Percentiles rank a stretch among this genome's conserved stretches.
Conservation (phyloP, 805 yeast genomes). For the Ogataea henricii region DNA sequence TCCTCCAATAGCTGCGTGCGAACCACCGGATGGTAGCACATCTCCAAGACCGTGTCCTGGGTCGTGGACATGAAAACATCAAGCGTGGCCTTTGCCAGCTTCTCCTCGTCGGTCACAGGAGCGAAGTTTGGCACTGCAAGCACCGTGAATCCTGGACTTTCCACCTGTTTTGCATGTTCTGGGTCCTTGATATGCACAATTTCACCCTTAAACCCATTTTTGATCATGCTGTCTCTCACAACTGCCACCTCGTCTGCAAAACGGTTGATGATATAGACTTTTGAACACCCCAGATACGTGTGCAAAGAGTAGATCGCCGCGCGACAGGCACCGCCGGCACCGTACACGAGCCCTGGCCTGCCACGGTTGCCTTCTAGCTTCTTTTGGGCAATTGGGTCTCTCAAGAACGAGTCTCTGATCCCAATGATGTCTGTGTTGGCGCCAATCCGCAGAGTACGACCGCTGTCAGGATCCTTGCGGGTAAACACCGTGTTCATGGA, state of each 20-base stretch:
- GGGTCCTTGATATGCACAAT: conserved; percentile 12
- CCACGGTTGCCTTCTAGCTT: conserved; percentile 2
- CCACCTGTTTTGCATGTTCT: conserved; percentile 9
- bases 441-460: conserved; percentile 5
- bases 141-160: conserved; percentile 8
- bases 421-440: conserved; percentile 15
- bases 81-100: conserved; percentile 12
- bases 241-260: conserved; percentile 7
- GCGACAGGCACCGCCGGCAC: conserved; percentile 16
- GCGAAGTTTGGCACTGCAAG: conserved; percentile 13
- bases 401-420: conserved; percentile 12
- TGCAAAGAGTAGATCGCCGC: conserved; percentile 12
- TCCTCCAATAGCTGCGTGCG: conserved; percentile 12
- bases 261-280: conserved; percentile 11
- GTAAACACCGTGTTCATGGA: conserved; percentile 14
- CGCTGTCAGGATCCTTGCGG: conserved; percentile 7
- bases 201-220: conserved; percentile 11
- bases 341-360: conserved; percentile 13
- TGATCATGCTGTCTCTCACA: conserved; percentile 9
- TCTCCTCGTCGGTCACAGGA: conserved; percentile 10
- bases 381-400: conserved; percentile 2
- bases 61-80: conserved; percentile 8
- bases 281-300: conserved; percentile 11
- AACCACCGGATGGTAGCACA: conserved; percentile 16
- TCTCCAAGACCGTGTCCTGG: conserved; percentile 12